Evolutionary conservation across 257 asterid genomes (phyloP).

Genomic region (Solanum medicagineum): DNA sequence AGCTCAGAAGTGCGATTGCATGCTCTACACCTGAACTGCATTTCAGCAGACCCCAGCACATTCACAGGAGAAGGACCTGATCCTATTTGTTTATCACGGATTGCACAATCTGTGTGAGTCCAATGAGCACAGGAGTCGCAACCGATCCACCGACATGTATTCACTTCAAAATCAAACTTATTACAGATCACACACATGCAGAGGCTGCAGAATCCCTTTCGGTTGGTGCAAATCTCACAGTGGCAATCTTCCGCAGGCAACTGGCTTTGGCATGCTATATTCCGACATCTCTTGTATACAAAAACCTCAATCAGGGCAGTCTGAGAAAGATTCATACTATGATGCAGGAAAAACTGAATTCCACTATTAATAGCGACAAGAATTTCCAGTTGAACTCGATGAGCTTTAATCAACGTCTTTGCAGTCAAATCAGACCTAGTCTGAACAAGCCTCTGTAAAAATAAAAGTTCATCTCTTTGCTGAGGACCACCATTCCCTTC

Average conservation of each 20-base stretch:
- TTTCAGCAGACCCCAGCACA: constrained; percentile 57
- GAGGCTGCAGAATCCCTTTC: constrained; percentile 87
- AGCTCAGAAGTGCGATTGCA: constrained; percentile 82
- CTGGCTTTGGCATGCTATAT: constrained; percentile 73
- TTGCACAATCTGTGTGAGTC: constrained; percentile 98
- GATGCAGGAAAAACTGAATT: constrained; percentile 88
- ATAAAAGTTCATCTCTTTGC: constrained; percentile 74
- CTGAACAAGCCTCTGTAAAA: constrained; percentile 74
- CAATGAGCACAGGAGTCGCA: constrained; percentile 92
- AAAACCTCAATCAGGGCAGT: constrained; percentile 76
- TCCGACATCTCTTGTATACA: constrained; percentile 73
- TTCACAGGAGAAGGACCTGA: constrained; percentile 58
- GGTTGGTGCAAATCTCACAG: constrained; percentile 67
- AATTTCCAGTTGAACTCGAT: constrained; percentile 79
- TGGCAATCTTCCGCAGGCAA: constrained; percentile 75
- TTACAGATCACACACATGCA: constrained; percentile 95
- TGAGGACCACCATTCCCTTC: constrained; percentile 84
- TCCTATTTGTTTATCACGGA: constrained; percentile 65
- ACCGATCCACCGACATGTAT: constrained; percentile 93
- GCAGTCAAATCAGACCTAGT: constrained; percentile 78
- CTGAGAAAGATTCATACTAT: constrained; percentile 82
- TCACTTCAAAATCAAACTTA: constrained; percentile 86
- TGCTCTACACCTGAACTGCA: constrained; percentile 82
- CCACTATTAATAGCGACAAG: constrained; percentile 76
- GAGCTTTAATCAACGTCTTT: constrained; percentile 44